Evolutionary conservation across 306 rosid genomes (phyloP), one percentile per base, ranked within the genome.

Genomic region (Begonia fuchsioides): DNA sequence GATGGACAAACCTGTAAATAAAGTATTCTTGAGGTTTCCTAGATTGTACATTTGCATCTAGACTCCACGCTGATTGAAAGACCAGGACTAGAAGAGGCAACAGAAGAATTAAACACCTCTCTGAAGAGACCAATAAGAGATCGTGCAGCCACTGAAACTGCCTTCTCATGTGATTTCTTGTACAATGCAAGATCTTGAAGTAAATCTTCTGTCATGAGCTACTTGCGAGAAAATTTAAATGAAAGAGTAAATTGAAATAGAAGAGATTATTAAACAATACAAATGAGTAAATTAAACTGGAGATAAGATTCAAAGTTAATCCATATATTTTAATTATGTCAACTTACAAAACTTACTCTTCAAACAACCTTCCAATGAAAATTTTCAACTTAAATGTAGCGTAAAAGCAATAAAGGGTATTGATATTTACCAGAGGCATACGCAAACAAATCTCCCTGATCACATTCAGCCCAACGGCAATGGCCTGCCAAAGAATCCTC

Each of bases 161-260:
- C 83, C 72, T 88, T 88, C 74, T 84, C 93, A 68, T 75, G 97
- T 11, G 95, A 78, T 54, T 88, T 88, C 86, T 88, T 88, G 64
- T 88, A 83, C 35, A 88, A 59, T 3, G 77, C 95, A 78, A 88
- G 97, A 66, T 83, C 97, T 81, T 81, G 95, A 60, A 88, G 77
- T 64, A 78, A 69, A 47, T 88, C 95, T 67, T 83, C 95, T 11
- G 79, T 78, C 97, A 88, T 88, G 62, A 88, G 65, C 95, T 83
- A 56, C 55, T 64, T 61, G 39, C 75, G 67, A 50, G 62, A 63
- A 50, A 43, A 58, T 60, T 20, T 67, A 52, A 46, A 51, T 8
- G 7, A 0, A 26, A 26, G 35, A 4, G 35, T 26, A 5, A 26
- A 26, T 26, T 26, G 35, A 26, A 26, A 2, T 26, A 26, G 35